Percentiles rank a stretch among this genome's conserved stretches.
Conservation (phyloP, 108 stramenopile species). For the Aureococcus anophagefferens region DNA sequence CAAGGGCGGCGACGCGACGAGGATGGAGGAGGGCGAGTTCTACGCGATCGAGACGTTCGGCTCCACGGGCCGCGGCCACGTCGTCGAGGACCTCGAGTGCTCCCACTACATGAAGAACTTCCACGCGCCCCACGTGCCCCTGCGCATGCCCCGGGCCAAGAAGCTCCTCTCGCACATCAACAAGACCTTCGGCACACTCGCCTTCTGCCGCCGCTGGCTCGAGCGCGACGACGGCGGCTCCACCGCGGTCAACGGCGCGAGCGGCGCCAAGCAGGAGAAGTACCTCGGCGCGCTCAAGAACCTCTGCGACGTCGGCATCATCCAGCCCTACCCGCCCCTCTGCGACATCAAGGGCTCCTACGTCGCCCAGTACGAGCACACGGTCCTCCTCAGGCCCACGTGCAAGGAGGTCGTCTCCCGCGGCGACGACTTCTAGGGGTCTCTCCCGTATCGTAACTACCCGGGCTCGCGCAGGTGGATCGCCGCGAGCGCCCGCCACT, state of each 20-base stretch:
- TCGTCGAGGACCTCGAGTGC: constrained; percentile 95
- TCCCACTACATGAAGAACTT: constrained; percentile 97
- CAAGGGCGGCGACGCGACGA: constrained; percentile 74
- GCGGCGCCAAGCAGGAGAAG: constrained; percentile 78
- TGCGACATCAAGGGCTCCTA: constrained; percentile 89
- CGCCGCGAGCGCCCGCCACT: too few relatives aligned
- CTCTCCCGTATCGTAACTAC: too few relatives aligned
- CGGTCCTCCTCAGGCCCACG: constrained; percentile 82
- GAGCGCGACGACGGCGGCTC: constrained; percentile 93
- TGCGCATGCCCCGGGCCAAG: constrained; percentile 80
- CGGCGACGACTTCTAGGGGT: constrained; percentile 84
- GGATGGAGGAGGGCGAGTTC: constrained; percentile 97
- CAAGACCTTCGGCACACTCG: constrained; percentile 96
- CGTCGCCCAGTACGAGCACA: constrained; percentile 99
- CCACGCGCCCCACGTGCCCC: constrained; percentile 84
- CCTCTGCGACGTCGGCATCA: constrained; percentile 89
- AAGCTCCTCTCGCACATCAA: constrained; percentile 89
- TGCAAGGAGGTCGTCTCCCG: constrained; percentile 94
- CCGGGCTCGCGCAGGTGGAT: too few relatives aligned
- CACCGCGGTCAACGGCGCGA: constrained; percentile 61
- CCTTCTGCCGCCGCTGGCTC: constrained; percentile 96
- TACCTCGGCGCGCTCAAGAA: constrained; percentile 96
- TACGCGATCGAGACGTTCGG: constrained; percentile 99
- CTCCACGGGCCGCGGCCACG: constrained; percentile 83
- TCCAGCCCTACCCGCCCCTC: constrained; percentile 89